Base-by-base conservation (phyloP, 345 rosid species). In the Lagerstroemia speciosa region DNA sequence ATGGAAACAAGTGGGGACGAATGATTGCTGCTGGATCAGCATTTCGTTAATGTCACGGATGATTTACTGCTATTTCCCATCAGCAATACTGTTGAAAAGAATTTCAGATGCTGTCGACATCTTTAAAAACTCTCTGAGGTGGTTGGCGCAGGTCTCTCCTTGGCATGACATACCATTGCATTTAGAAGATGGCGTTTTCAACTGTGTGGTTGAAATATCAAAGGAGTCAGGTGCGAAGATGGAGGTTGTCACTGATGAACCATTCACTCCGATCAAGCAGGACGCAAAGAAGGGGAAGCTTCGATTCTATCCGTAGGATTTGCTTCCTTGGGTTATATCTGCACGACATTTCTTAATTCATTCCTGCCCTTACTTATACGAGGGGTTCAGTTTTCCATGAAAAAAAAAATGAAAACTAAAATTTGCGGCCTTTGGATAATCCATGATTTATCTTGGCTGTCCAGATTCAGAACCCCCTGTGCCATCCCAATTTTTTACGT, bases 201-300 rank as follows among this genome's bases (percentile, higher is more conserved):
- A 89, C 88, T 92, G 83, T 67, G 66, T 92, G 50, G 97, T 88
- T 43, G 98, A 95, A 74, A 90, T 95, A 67, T 94, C 99, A 46
- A 92, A 86, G 79, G 98, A 88, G 71, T 81, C 98, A 17, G 90
- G 91, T 73, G 97, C 97, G 0, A 95, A 95, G 80, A 95, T 95
- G 98, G 99, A 95, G 87, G 83, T 90, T 82, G 98, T 97, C 67
- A 95, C 97, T 24, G 96, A 90, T 60, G 98, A 95, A 81, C 78
- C 72, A 24, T 87, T 73, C 86, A 94, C 98, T 75, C 98, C 96
- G 36, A 94, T 91, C 74, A 91, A 91, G 84, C 97, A 91, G 78
- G 97, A 89, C 62, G 86, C 89, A 0, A 86, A 89, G 75, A 83
- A 86, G 80, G 94, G 94, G 17, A 89, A 89, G 50, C 85, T 83